Conservation (phyloP, 129 eudicot species). For the Chrysanthemum seticuspe region DNA sequence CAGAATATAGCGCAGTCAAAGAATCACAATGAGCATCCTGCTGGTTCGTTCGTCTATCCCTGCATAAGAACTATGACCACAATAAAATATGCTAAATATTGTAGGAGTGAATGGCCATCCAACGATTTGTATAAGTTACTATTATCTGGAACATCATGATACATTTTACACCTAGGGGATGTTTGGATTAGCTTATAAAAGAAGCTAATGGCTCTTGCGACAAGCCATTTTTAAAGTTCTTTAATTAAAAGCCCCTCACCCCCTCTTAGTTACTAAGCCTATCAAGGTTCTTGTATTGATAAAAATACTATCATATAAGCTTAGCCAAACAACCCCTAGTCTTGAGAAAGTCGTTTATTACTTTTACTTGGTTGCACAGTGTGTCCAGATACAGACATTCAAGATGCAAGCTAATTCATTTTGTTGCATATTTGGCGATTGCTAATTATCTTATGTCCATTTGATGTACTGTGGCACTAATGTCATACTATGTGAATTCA, state of each 20-base stretch:
- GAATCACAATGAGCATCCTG: slow-evolving; percentile 25
- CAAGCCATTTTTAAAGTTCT: too few species aligned
- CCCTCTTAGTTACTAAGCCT: too few species aligned
- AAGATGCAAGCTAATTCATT: slow-evolving; percentile 4
- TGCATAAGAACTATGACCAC: slow-evolving; percentile 5
- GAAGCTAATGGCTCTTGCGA: too few species aligned
- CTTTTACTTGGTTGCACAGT: not conserved
- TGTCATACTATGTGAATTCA: slow-evolving; percentile 18
- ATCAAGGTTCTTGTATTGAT: too few species aligned
- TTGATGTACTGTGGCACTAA: not conserved
- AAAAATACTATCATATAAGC: too few species aligned
- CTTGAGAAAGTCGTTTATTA: slow-evolving; percentile 2
- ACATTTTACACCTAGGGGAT: not conserved
- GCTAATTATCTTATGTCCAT: not conserved
- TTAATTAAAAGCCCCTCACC: too few species aligned
- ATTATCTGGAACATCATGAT: not conserved
- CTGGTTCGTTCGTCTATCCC: slow-evolving; percentile 39
- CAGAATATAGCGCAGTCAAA: slow-evolving; percentile 28
- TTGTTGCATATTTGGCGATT: slow-evolving; percentile 17
- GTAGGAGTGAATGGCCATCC: not conserved
- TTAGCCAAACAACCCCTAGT: too few species aligned
- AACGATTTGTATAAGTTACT: not conserved
- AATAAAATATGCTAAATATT: slow-evolving; percentile 7
- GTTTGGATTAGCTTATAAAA: too few species aligned
- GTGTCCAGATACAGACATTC: not conserved